Conservation (phyloP, 148 eudicot species). For the Vaccinium darrowii region DNA sequence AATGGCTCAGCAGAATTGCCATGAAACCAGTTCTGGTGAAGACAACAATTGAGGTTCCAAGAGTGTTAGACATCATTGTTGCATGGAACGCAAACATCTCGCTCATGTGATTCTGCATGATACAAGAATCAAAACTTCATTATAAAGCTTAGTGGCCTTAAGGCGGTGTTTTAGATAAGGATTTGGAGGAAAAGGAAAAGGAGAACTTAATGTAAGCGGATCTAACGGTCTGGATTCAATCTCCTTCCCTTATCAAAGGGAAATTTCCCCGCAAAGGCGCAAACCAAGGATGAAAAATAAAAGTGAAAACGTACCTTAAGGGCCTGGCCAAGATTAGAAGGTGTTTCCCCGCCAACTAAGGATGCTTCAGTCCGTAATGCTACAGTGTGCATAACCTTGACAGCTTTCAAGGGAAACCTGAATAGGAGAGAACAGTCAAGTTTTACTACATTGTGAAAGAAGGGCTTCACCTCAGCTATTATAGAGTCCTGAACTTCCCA, state of each 20-base stretch:
- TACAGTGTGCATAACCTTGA: conserved; percentile 96
- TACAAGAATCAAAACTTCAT: conserved; percentile 11
- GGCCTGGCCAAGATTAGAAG: conserved; percentile 63
- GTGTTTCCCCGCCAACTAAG: conserved; percentile 49
- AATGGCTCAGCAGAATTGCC: conserved; percentile 92
- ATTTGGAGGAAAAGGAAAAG: not conserved
- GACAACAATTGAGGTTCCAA: conserved; percentile 90
- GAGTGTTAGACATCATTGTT: conserved; percentile 96
- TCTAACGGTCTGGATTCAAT: not conserved
- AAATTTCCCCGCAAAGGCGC: not conserved
- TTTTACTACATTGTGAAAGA: not conserved
- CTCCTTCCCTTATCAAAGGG: not conserved
- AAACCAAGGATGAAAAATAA: not conserved
- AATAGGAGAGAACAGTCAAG: conserved; percentile 16
- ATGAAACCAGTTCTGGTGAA: conserved; percentile 95
- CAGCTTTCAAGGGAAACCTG: conserved; percentile 98
- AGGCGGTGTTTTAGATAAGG: not conserved
- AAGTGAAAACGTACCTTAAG: conserved; percentile 55
- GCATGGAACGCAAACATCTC: conserved; percentile 99
- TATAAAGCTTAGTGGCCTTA: not conserved
- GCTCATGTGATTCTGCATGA: conserved; percentile 93
- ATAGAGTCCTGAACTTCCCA: not conserved
- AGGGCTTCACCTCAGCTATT: not conserved
- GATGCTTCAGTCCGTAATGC: conserved; percentile 94
- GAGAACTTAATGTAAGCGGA: not conserved